Base-by-base conservation (phyloP, 2,329 filamentous ascomycete species). In the Trichophyton simii region DNA sequence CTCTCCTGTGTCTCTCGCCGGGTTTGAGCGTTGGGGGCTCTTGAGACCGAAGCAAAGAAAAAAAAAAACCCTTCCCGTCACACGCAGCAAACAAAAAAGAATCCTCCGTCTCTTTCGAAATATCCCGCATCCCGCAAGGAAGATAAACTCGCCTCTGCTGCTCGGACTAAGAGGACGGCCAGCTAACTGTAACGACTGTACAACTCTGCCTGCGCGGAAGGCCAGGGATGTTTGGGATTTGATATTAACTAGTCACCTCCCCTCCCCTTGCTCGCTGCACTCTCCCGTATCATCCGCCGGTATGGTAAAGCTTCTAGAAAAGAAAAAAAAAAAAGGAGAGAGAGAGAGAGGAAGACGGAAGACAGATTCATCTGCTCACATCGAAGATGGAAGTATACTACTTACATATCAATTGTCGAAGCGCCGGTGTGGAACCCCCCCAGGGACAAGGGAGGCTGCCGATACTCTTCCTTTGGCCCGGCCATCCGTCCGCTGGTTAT, bases 281-380 rank as follows among this genome's bases (percentile, higher is more conserved):
- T 22, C 46, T 8, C 46, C 46, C 46, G 46, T 50, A 50, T 50
- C 20, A 22, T 25, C 46, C 46, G 46, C 13, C 4, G 46, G 46
- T 50, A 50, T 50, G 46, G 46, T 50, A 50, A 50, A 50, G 46
- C 46, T 50, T 50, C 46, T 50, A 50, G 46, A 50, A 50, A 50
- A 13, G 4, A 4, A 22, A 36, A 36, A 36, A 13, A 3, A 36
- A 7, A 6, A 28, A 5, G 6, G 28, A 7, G 28, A 28, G 28
- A 28, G 5, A 28, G 28, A 28, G 28, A 1, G 1, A 28, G 28
- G 28, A 28, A 28, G 28, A 7, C 28, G 6, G 31, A 36, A 18
- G 18, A 18, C 18, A 18, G 34, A 36, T 36, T 36, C 34, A 36
- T 36, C 34, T 36, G 8, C 34, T 13, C 34, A 36, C 34, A 13